phyloP scores from a whole-genome alignment of 495 filamentous ascomycete species.

The Hypoxylon crocopeplum region DNA sequence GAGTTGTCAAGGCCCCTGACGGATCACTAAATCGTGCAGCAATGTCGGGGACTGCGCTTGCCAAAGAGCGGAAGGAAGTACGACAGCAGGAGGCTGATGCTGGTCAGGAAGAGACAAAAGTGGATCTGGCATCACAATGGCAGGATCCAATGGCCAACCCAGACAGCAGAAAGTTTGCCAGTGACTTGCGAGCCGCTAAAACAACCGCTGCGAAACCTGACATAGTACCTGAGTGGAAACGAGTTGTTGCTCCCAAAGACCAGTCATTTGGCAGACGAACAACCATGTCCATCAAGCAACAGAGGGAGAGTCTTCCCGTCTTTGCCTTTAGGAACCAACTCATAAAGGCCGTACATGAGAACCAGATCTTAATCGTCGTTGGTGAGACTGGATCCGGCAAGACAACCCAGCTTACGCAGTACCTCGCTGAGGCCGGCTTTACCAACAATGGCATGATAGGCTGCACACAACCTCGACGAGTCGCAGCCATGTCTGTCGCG shows the following conservation, averaged over 20 bases:
- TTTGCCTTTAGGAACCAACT: conserved; percentile 89
- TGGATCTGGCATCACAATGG: conserved; percentile 92
- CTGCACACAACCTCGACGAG: conserved; percentile 95
- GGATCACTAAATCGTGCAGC: conserved; percentile 94
- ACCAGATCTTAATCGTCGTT: conserved; percentile 94
- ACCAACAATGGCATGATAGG: conserved; percentile 91
- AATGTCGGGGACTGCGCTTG: conserved; percentile 88
- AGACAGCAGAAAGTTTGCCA: conserved; percentile 84
- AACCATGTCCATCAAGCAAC: conserved; percentile 92
- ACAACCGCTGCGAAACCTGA: conserved; percentile 54
- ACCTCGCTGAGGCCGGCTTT: conserved; percentile 90
- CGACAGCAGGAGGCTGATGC: conserved; percentile 88
- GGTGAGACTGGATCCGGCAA: conserved; percentile 98
- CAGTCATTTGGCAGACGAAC: conserved; percentile 85
- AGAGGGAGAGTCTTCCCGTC: conserved; percentile 88
- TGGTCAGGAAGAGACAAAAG: conserved; percentile 75
- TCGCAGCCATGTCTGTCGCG: conserved; percentile 96
- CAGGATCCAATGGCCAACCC: conserved; percentile 93
- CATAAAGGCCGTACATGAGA: conserved; percentile 83
- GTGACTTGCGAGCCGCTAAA: conserved; percentile 72
- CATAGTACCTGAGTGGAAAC: conserved; percentile 90
- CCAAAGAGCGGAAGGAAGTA: conserved; percentile 88
- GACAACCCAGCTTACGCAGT: conserved; percentile 96
- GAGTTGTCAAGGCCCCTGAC: conserved; percentile 96
- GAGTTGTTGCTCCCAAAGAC: conserved; percentile 80